Evolutionary conservation across 1,284 basidiomycete species (phyloP).

Genomic region (Cerrena zonata): DNA sequence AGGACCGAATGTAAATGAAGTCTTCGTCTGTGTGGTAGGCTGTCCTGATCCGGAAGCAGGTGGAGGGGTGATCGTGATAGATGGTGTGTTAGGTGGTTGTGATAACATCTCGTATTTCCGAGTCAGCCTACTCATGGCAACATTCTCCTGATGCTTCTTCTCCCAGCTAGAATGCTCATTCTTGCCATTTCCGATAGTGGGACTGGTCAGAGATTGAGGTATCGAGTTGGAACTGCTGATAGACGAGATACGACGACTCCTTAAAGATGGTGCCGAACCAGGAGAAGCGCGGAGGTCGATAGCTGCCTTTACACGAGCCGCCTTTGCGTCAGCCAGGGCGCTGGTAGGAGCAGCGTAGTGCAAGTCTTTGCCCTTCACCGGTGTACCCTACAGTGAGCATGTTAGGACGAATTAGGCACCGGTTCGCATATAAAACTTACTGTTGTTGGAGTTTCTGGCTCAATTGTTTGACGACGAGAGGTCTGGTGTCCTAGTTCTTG

Average conservation of each 20-base stretch:
- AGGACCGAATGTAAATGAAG: conserved; percentile 9
- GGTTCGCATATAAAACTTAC: too few species aligned
- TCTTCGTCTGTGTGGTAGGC: neutral
- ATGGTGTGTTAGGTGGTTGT: conserved; percentile 4
- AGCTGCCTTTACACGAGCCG: too few species aligned
- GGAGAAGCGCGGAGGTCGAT: conserved; percentile 34
- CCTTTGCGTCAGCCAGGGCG: too few species aligned
- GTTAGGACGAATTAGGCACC: neutral
- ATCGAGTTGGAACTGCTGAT: conserved; percentile 23
- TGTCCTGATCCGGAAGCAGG: too few species aligned
- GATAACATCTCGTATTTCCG: conserved; percentile 14
- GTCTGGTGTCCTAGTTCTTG: conserved; percentile 68
- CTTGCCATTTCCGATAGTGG: conserved; percentile 43
- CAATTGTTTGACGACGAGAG: conserved; percentile 26
- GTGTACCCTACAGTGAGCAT: neutral
- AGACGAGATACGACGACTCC: conserved; percentile 35
- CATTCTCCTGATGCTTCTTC: conserved; percentile 74
- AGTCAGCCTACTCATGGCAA: conserved; percentile 50
- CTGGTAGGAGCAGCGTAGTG: neutral
- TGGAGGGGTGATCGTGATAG: too few species aligned
- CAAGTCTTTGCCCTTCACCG: neutral
- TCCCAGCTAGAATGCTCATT: conserved; percentile 75
- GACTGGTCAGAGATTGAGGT: conserved; percentile 42
- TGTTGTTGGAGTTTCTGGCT: conserved; percentile 38
- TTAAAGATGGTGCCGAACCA: conserved; percentile 28